Evolutionary conservation across 257 asterid species (phyloP), one percentile per base, ranked within the genome.

Genomic region (Forsythia viridissima): DNA sequence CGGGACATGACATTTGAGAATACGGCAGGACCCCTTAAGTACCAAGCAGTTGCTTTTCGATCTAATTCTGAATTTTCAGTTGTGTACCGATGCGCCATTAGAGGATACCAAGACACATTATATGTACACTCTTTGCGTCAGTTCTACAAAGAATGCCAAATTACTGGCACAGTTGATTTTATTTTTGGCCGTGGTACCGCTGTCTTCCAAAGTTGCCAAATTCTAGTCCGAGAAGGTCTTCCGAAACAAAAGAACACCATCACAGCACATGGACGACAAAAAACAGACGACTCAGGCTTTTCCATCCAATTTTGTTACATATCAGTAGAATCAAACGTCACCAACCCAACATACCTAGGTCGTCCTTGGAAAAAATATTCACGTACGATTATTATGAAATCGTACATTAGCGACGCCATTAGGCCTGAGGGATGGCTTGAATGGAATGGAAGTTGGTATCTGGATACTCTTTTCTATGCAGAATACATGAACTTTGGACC

Each of bases 81-180:
- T 9, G 15, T 92, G 5, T 83, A 84, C 80, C 89, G 88, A 5
- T 90, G 96, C 39, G 83, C 86, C 69, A 36, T 92, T 4, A 80
- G 55, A 8, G 96, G 96, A 8, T 92, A 85, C 86, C 97, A 92
- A 74, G 97, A 92, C 80, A 86, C 97, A 0, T 70, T 92, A 37
- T 92, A 92, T 80, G 88, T 88, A 38, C 96, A 90, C 55, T 80
- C 86, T 11, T 81, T 80, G 48, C 92, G 96, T 55, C 97, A 92
- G 20, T 90, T 92, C 85, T 92, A 89, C 81, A 30, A 87, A 1
- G 90, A 84, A 6, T 90, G 97, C 76, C 18, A 18, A 15, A 86
- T 92, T 69, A 78, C 88, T 0, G 96, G 97, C 44, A 90, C 94
- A 3, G 90, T 92, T 0, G 96, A 92, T 69, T 92, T 92, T 93